phyloP scores from a whole-genome alignment of 805 yeast species.

The Millerozyma acaciae region DNA sequence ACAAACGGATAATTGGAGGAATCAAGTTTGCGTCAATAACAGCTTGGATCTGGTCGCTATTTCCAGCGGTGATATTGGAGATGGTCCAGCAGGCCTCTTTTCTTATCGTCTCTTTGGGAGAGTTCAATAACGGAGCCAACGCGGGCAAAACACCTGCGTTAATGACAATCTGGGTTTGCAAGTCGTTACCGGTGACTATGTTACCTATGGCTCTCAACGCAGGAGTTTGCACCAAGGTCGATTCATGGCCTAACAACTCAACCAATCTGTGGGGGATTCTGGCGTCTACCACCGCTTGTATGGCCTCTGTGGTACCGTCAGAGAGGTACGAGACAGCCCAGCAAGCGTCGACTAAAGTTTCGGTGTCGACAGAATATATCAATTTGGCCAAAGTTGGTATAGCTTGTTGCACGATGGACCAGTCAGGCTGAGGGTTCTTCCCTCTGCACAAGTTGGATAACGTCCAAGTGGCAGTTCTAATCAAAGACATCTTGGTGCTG shows the following conservation, averaged over 20 bases:
- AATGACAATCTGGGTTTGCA: slow-evolving; percentile 92
- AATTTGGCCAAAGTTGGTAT: slow-evolving; percentile 89
- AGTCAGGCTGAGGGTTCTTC: slow-evolving; percentile 92
- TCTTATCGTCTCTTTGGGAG: slow-evolving; percentile 86
- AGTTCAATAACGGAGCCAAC: slow-evolving; percentile 69
- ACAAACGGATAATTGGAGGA: slow-evolving; percentile 83
- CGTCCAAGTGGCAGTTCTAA: slow-evolving; percentile 98
- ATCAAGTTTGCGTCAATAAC: slow-evolving; percentile 92
- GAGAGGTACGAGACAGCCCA: slow-evolving; percentile 97
- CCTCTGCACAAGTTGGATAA: slow-evolving; percentile 95
- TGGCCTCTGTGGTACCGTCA: slow-evolving; percentile 89
- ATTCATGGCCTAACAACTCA: slow-evolving; percentile 79
- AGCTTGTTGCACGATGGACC: slow-evolving; percentile 82
- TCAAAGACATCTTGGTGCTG: slow-evolving; percentile 79
- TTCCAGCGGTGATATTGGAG: slow-evolving; percentile 97
- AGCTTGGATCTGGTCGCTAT: slow-evolving; percentile 91
- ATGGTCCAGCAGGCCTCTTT: slow-evolving; percentile 99
- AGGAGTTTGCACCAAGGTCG: slow-evolving; percentile 90
- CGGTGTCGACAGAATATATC: slow-evolving; percentile 86
- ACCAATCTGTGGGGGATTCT: slow-evolving; percentile 93
- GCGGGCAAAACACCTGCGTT: slow-evolving; percentile 91
- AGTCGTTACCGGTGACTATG: slow-evolving; percentile 94
- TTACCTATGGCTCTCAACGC: slow-evolving; percentile 97
- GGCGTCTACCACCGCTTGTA: slow-evolving; percentile 95
- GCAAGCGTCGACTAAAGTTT: slow-evolving; percentile 94